Base-by-base conservation (phyloP, 495 filamentous ascomycete genomes). In the Tuber brumale region DNA sequence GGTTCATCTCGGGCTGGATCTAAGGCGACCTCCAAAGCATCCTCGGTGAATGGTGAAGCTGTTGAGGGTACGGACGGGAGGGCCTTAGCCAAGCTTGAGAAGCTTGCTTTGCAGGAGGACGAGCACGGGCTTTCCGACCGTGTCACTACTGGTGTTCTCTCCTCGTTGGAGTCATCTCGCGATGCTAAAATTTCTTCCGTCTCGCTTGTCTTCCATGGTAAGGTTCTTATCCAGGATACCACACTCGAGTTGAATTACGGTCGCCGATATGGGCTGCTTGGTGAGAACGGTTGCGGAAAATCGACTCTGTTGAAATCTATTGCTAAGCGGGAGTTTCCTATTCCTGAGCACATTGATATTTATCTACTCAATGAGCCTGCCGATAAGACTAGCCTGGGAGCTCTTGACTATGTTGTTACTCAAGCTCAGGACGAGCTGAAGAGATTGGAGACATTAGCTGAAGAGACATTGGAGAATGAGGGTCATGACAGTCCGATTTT, bases 221-320 rank as follows among this genome's bases (percentile, higher is more conserved):
- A 91, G 79, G 96, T 99, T 78, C 90, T 99, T 73, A 91, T 99
- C 85, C 93, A 89, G 80, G 95, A 99, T 85, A 91, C 92, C 73
- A 94, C 91, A 41, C 88, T 99, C 82, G 95, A 99, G 85, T 88
- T 99, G 81, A 97, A 93, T 83, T 94, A 94, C 83, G 92, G 92
- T 74, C 92, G 95, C 79, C 90, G 95, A 72, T 99, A 99, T 84
- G 95, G 95, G 83, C 86, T 99, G 72, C 86, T 99, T 74, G 95
- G 95, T 82, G 95, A 99, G 88, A 99, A 99, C 90, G 95, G 95
- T 72, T 99, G 95, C 83, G 95, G 95, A 83, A 99, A 99, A 87
- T 97, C 94, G 78, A 99, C 95, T 18, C 85, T 98, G 0, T 89
- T 99, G 81, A 98, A 97, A 88, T 90, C 95, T 75, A 97, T 99